A percentile compares a stretch with the other conserved stretches of the same genome.
phyloP scores from a whole-genome alignment of 2,329 filamentous ascomycete species.

The Zymoseptoria brevis region DNA sequence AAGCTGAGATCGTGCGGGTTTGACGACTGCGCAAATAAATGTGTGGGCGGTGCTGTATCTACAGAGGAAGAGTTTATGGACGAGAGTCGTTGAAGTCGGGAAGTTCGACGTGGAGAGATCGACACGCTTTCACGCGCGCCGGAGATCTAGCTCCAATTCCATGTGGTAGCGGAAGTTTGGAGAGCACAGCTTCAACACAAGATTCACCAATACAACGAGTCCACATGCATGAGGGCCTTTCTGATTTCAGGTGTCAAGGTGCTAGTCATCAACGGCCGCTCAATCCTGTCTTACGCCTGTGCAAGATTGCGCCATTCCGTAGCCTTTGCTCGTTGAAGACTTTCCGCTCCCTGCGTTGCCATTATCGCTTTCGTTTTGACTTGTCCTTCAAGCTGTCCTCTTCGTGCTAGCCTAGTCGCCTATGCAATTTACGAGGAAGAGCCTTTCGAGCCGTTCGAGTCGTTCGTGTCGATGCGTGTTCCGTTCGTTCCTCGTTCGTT shows the following conservation, averaged over 20 bases:
- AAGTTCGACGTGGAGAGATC: background rate
- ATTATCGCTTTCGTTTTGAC: background rate
- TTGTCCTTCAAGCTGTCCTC: background rate
- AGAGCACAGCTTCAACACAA: too few relatives aligned
- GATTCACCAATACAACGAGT: background rate
- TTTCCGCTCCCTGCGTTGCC: background rate
- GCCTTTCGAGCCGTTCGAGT: background rate
- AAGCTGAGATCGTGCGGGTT: background rate
- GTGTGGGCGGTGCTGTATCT: background rate
- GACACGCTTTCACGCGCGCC: background rate
- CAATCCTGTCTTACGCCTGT: background rate
- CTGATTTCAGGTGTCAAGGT: background rate
- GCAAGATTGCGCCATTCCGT: background rate
- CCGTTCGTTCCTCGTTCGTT: background rate
- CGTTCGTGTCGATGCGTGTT: background rate
- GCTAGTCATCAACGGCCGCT: background rate
- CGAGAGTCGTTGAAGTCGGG: background rate
- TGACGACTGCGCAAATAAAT: background rate
- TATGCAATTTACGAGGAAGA: background rate
- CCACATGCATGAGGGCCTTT: background rate
- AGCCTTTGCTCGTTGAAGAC: background rate
- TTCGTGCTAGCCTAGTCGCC: background rate
- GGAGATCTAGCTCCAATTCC: background rate
- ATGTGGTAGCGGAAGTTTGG: too few relatives aligned
- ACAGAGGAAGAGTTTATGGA: background rate